Conservation (phyloP, 768 basidiomycete genomes). For the Mycena crocata region DNA sequence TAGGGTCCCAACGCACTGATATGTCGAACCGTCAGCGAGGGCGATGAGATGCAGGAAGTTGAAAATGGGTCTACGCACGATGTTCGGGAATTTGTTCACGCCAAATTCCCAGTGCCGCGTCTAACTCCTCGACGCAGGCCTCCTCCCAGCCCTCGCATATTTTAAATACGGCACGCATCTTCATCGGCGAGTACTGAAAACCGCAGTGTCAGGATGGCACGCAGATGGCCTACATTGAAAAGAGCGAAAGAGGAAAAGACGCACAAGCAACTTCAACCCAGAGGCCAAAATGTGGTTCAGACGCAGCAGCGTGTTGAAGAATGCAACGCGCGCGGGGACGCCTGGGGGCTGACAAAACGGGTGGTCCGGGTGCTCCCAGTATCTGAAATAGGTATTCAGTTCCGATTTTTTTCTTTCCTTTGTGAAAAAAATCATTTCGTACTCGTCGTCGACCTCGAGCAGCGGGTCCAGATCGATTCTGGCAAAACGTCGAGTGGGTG, state of each 20-base stretch:
- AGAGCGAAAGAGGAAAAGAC: too few species aligned
- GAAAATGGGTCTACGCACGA: too few species aligned
- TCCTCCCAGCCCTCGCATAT: too few species aligned
- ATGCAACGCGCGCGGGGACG: slow-evolving; percentile 64
- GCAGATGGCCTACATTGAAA: too few species aligned
- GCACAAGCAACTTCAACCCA: too few species aligned
- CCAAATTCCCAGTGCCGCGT: slow-evolving; percentile 64
- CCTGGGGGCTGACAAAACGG: slow-evolving; percentile 73
- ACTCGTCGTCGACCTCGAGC: slow-evolving; percentile 74
- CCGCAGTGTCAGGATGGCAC: too few species aligned
- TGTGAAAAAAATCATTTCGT: too few species aligned
- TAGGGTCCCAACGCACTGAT: slow-evolving; percentile 55
- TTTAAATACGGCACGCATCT: slow-evolving; percentile 63
- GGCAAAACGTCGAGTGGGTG: background rate
- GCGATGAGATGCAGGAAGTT: slow-evolving; percentile 61
- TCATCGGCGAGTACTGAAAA: slow-evolving; percentile 78
- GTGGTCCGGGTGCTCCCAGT: slow-evolving; percentile 66
- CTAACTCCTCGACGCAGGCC: too few species aligned
- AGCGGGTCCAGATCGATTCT: slow-evolving; percentile 80
- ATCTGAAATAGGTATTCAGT: too few species aligned
- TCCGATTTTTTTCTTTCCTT: too few species aligned
- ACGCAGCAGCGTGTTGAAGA: slow-evolving; percentile 39
- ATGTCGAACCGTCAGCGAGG: background rate
- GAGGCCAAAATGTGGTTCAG: too few species aligned
- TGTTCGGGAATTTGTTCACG: slow-evolving; percentile 55